Base-by-base conservation (phyloP, 176 grass and related monocot genomes). In the Cenchrus fungigraminus region DNA sequence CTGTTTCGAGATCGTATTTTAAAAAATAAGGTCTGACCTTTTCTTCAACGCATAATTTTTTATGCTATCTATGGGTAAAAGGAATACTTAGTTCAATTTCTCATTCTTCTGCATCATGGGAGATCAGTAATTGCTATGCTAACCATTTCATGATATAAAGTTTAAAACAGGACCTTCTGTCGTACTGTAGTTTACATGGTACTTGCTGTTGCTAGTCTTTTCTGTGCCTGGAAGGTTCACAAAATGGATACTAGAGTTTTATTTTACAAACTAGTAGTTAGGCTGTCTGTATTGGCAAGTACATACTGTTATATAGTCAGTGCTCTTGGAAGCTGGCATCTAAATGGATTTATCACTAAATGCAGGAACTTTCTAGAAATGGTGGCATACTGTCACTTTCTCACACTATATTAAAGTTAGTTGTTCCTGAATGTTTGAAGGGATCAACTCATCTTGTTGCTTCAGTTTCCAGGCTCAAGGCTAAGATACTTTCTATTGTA, bases 401-500 rank as follows among this genome's bases (percentile, higher is more conserved):
- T 43, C 84, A 50, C 69, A 89, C 80, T 53, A 87, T 95, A 77
- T 81, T 98, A 46, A 98, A 88, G 88, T 91, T 98, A 79, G 79
- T 46, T 54, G 56, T 94, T 80, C 91, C 96, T 44, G 85, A 94
- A 72, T 92, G 87, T 87, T 82, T 95, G 37, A 90, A 92, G 71
- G 88, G 88, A 70, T 94, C 91, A 81, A 85, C 55, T 71, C 93
- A 94, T 64, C 83, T 93, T 60, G 74, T 85, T 86, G 73, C 96
- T 87, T 87, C 91, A 37, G 25, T 95, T 72, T 98, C 96, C 75
- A 91, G 96, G 78, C 54, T 92, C 74, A 98, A 98, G 78, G 85
- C 96, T 71, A 98, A 98, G 84, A 86, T 95, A 64, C 87, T 98
- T 85, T 91, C 96, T 85, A 88, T 95, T 84, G 96, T 98, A 90